Evolutionary conservation across 2,329 filamentous ascomycete genomes (phyloP).

Genomic region (Aspergillus tanneri): DNA sequence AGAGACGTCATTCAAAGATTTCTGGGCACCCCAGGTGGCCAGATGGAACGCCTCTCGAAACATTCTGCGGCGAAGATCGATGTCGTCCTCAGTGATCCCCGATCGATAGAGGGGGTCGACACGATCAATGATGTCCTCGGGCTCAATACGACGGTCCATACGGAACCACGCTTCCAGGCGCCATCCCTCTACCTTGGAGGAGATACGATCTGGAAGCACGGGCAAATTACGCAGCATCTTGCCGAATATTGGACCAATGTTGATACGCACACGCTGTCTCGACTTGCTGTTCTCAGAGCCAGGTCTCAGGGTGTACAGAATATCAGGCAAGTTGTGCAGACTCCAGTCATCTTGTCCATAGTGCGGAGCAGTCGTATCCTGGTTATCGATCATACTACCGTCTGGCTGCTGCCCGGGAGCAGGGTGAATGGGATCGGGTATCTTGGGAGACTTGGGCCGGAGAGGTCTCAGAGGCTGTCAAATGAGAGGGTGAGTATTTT

Average conservation of each 20-base stretch:
- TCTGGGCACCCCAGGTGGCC: constrained; percentile 14
- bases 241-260: constrained; percentile 15
- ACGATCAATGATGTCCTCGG: constrained; percentile 25
- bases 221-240: constrained; percentile 12
- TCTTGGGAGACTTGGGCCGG: background rate
- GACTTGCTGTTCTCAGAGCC: constrained; percentile 4
- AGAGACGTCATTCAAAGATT: constrained; percentile 8
- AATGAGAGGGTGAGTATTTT: no score
- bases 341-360: constrained; percentile 24
- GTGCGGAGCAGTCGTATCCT: constrained; percentile 13
- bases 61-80: constrained; percentile 14
- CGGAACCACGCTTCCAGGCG: constrained; percentile 29
- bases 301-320: constrained; percentile 25
- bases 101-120: constrained; percentile 16
- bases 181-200: constrained; percentile 25
- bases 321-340: constrained; percentile 26
- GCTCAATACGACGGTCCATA: constrained; percentile 23
- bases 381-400: background rate
- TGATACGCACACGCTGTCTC: constrained; percentile 6
- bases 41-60: constrained; percentile 16
- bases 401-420: background rate
- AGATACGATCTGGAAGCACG: constrained; percentile 20
- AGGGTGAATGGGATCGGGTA: background rate
- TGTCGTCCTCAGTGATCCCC: constrained; percentile 1
- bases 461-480: no score